Conservation (phyloP, 345 rosid genomes). For the Acer saccharum region DNA sequence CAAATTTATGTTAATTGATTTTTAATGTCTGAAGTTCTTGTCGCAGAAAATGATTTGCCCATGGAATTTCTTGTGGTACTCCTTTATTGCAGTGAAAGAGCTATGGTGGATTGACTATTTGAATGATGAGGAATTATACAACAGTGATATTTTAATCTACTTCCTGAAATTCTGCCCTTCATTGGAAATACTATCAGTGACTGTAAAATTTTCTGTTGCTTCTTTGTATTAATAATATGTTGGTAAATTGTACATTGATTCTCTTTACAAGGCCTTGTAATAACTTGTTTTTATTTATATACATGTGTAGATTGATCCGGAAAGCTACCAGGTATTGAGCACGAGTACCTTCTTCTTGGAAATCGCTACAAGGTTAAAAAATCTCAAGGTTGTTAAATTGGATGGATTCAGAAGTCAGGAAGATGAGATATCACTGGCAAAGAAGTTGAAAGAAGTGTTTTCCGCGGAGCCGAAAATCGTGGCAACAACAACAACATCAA, state of each 20-base stretch:
- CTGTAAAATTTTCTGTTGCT: slow-evolving; percentile 5
- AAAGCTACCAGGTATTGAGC: background rate
- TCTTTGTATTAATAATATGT: background rate
- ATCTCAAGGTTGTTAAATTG: slow-evolving; percentile 44
- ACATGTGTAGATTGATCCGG: slow-evolving; percentile 5
- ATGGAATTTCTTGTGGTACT: background rate
- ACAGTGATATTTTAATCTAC: slow-evolving; percentile 8
- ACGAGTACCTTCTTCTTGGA: background rate
- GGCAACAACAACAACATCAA: slow-evolving; percentile 4
- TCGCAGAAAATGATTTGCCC: slow-evolving; percentile 13
- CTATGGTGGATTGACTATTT: slow-evolving; percentile 23
- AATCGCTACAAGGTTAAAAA: background rate
- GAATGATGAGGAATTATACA: slow-evolving; percentile 8
- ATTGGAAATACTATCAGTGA: slow-evolving; percentile 10
- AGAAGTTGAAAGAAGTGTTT: slow-evolving; percentile 29
- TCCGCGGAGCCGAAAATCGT: slow-evolving; percentile 24
- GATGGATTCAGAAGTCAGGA: slow-evolving; percentile 40
- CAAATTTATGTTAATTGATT: too few relatives aligned
- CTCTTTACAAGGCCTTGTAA: background rate
- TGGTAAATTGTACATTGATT: background rate
- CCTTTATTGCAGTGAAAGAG: background rate
- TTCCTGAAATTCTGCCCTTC: slow-evolving; percentile 16
- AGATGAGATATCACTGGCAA: slow-evolving; percentile 29
- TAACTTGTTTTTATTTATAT: background rate
- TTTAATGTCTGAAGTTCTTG: background rate